Percentiles rank a stretch among this genome's conserved stretches.
Conservation (phyloP, 129 eudicot genomes). For the Flaveria brownii region DNA sequence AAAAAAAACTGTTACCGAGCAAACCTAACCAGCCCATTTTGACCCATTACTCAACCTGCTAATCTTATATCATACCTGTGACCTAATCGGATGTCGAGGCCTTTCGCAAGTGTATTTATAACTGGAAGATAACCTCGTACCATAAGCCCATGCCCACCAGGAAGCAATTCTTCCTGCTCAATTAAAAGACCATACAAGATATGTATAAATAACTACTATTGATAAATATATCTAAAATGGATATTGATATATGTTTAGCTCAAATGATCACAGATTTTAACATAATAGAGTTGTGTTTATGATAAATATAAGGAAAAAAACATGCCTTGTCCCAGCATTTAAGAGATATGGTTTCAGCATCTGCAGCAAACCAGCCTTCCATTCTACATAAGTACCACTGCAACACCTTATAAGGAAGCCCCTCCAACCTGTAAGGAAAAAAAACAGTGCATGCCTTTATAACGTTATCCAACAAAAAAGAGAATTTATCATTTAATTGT, state of each 20-base stretch:
- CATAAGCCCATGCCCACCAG: slow-evolving; percentile 99
- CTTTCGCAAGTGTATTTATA: slow-evolving; percentile 91
- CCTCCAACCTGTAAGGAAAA: slow-evolving; percentile 60
- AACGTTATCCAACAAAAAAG: not conserved
- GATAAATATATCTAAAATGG: not conserved
- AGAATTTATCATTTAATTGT: not conserved
- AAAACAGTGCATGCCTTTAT: not conserved
- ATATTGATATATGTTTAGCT: not conserved
- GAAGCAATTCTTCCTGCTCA: slow-evolving; percentile 82
- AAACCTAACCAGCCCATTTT: not conserved
- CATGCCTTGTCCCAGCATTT: slow-evolving; percentile 91
- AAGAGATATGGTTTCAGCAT: slow-evolving; percentile 93
- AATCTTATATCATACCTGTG: slow-evolving; percentile 55
- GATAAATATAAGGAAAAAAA: not conserved
- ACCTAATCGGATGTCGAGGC: slow-evolving; percentile 78
- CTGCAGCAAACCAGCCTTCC: slow-evolving; percentile 99
- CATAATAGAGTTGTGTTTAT: slow-evolving; percentile 10
- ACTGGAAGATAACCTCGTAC: slow-evolving; percentile 95
- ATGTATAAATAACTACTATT: not conserved
- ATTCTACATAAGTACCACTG: slow-evolving; percentile 99
- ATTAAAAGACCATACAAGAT: slow-evolving; percentile 21
- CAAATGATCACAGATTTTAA: not conserved
- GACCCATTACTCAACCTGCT: not conserved
- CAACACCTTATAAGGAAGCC: slow-evolving; percentile 83
- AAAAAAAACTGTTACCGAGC: no score